These are phyloP conservation scores for Rhizopus arrhizus DNA, from an alignment of 371 early-diverging fungal genomes.

Conservation along the genomic window DNA sequence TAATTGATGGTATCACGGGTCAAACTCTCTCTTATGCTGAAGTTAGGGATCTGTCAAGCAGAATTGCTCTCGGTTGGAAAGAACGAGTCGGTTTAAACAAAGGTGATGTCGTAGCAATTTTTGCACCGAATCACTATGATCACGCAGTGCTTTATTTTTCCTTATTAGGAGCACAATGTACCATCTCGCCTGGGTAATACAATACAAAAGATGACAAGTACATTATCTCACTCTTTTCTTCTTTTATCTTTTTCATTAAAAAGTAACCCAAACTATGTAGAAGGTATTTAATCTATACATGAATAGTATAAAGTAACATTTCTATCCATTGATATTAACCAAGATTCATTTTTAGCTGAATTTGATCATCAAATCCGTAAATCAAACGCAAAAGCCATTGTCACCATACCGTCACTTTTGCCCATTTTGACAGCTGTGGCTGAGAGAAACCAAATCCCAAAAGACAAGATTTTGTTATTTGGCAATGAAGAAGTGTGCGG, in stretches of 20 bases:
- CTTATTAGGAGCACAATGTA: slow-evolving; percentile 42
- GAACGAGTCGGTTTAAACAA: slow-evolving; percentile 60
- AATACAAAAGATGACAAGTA: background rate
- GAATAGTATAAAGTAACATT: background rate
- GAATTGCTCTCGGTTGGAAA: slow-evolving; percentile 43
- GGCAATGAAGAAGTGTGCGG: slow-evolving; percentile 19
- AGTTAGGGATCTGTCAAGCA: slow-evolving; percentile 54
- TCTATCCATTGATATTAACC: background rate
- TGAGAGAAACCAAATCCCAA: slow-evolving; percentile 19
- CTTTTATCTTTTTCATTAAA: background rate
- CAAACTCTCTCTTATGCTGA: slow-evolving; percentile 63
- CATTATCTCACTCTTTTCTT: background rate
- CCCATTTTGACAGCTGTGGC: slow-evolving; percentile 20
- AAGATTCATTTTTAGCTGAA: slow-evolving; percentile 15
- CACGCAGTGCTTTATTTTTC: slow-evolving; percentile 46
- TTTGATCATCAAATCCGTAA: slow-evolving; percentile 28
- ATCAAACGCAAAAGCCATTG: slow-evolving; percentile 17
- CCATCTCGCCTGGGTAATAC: slow-evolving; percentile 42
- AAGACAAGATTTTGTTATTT: slow-evolving; percentile 23
- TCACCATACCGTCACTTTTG: slow-evolving; percentile 27
- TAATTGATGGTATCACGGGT: slow-evolving; percentile 62
- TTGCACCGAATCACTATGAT: slow-evolving; percentile 67
- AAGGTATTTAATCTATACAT: slow-evolving; percentile 11
- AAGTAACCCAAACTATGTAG: slow-evolving; percentile 47
- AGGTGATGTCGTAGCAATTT: slow-evolving; percentile 74